phyloP scores from a whole-genome alignment of 2,329 filamentous ascomycete species.

The Sarocladium oryzae region DNA sequence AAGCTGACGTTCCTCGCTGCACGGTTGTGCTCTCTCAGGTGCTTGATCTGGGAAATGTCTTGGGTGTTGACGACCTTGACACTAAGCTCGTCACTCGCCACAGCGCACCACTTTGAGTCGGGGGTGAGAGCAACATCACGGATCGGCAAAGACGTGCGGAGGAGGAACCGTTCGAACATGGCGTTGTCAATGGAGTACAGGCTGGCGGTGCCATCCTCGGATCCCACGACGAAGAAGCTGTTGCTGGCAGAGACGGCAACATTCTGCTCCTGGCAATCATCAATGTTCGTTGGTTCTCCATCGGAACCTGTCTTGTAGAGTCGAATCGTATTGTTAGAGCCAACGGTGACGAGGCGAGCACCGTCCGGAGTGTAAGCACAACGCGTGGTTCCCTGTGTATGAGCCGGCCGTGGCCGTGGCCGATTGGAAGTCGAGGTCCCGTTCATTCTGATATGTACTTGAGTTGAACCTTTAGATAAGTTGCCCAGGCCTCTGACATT shows the following conservation, averaged over 20 bases:
- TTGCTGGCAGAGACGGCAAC: constrained; percentile 69
- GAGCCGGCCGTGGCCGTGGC: constrained; percentile 59
- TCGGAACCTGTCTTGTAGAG: constrained; percentile 88
- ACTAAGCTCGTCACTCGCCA: constrained; percentile 91
- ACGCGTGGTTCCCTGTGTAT: constrained; percentile 81
- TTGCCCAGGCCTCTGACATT: background rate
- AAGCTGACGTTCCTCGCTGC: constrained; percentile 91
- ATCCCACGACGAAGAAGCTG: constrained; percentile 80
- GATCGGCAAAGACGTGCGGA: constrained; percentile 78
- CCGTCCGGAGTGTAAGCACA: constrained; percentile 88
- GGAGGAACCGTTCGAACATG: constrained; percentile 72
- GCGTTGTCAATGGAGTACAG: constrained; percentile 76
- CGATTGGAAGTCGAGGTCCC: constrained; percentile 24
- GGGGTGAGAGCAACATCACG: constrained; percentile 78
- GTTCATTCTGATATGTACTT: constrained; percentile 26
- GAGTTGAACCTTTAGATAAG: background rate
- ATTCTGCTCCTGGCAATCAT: constrained; percentile 85
- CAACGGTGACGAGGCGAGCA: constrained; percentile 79
- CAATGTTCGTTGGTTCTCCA: constrained; percentile 86
- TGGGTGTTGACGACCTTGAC: constrained; percentile 82
- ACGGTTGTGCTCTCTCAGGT: constrained; percentile 75
- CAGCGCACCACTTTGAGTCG: constrained; percentile 81
- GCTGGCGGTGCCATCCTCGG: constrained; percentile 94
- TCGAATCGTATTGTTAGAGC: constrained; percentile 87
- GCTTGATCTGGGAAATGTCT: constrained; percentile 69